phyloP scores from a whole-genome alignment of 1,284 basidiomycete genomes.

The Pterulicium gracile region DNA sequence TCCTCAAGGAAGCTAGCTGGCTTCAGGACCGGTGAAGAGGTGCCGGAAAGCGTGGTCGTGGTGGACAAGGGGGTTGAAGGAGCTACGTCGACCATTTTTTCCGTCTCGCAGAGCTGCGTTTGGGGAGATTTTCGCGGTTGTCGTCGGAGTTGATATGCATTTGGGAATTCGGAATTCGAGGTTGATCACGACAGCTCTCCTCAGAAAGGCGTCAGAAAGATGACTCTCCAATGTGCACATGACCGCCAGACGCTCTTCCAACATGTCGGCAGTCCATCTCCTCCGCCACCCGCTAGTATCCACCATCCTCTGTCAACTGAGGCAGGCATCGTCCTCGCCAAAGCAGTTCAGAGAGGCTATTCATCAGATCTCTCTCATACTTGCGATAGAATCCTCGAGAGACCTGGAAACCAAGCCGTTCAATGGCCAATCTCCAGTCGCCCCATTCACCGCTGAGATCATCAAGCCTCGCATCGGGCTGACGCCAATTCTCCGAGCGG shows the following conservation, averaged over 20 bases:
- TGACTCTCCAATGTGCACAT: not conserved
- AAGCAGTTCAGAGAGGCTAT: slow-evolving; percentile 78
- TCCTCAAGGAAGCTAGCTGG: not conserved
- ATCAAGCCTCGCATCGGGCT: slow-evolving; percentile 75
- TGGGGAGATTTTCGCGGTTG: not conserved
- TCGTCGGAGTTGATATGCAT: not conserved
- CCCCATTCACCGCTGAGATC: slow-evolving; percentile 49
- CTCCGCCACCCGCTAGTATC: not conserved
- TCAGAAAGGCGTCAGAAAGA: not conserved
- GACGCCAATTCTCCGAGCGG: slow-evolving; percentile 87
- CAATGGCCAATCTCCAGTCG: slow-evolving; percentile 55
- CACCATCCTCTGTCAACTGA: slow-evolving; percentile 48
- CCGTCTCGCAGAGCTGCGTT: too few relatives aligned
- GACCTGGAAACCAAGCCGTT: slow-evolving; percentile 50
- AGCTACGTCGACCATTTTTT: not conserved
- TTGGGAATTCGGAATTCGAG: slow-evolving; percentile 2
- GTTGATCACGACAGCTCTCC: not conserved
- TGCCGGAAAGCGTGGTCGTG: not conserved
- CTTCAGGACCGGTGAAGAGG: not conserved
- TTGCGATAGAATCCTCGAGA: slow-evolving; percentile 69
- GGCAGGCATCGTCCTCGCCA: slow-evolving; percentile 47
- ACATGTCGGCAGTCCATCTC: not conserved
- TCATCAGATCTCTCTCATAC: slow-evolving; percentile 56
- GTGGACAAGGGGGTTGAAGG: not conserved
- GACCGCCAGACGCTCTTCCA: too few relatives aligned